phyloP scores from a whole-genome alignment of 2,329 filamentous ascomycete species.

The Sporothrix dimorphospora region DNA sequence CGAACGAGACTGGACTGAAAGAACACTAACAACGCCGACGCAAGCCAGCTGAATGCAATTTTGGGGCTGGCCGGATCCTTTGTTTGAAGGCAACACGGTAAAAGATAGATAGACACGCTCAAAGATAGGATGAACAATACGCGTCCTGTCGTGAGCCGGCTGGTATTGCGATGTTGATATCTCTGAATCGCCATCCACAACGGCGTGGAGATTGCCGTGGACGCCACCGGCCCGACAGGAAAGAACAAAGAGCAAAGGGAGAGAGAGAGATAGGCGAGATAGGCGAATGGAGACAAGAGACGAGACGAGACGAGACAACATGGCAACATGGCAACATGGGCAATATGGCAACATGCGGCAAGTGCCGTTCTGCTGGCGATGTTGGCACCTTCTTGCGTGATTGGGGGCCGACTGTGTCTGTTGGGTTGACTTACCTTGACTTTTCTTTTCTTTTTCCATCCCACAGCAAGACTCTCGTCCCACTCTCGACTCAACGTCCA shows the following conservation, averaged over 20 bases:
- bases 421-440: not conserved
- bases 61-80: not conserved
- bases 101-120: no score
- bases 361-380: not conserved
- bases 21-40: not conserved
- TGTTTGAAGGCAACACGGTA: no score
- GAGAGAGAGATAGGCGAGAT: conserved; percentile 1
- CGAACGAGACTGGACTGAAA: not conserved
- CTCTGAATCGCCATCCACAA: not conserved
- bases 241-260: no score
- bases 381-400: not conserved
- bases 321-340: no score
- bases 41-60: conserved; percentile 3
- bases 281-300: not conserved
- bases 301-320: no score
- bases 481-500: not conserved
- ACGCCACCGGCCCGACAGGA: not conserved
- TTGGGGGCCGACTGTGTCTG: no score
- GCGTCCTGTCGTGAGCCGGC: no score
- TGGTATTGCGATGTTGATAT: not conserved
- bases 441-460: not conserved
- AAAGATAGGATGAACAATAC: no score
- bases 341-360: no score
- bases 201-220: not conserved
- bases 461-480: not conserved